Evolutionary conservation across 345 rosid genomes (phyloP).

Genomic region (Syzygium grande): DNA sequence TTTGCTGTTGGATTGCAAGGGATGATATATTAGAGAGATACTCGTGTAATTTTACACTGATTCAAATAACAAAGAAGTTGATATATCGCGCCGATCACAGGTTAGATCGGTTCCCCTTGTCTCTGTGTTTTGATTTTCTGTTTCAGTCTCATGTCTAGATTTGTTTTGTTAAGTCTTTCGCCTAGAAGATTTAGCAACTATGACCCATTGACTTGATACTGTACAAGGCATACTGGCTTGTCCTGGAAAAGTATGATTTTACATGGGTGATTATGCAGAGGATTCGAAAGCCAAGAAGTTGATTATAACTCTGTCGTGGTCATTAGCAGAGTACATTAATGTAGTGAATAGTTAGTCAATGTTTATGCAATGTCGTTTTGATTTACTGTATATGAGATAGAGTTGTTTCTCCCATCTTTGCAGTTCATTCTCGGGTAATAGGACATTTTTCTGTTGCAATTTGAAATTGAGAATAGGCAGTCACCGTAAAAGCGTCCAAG

Average conservation of each 20-base stretch:
- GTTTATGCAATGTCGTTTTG: neutral
- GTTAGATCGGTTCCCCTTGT: constrained; percentile 11
- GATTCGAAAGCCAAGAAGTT: too few relatives aligned
- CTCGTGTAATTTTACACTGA: neutral
- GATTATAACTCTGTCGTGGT: too few relatives aligned
- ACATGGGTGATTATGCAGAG: too few relatives aligned
- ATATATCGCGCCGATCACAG: constrained; percentile 78
- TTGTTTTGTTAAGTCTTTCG: neutral
- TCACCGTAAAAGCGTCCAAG: neutral
- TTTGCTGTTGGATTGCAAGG: neutral
- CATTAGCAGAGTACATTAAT: neutral
- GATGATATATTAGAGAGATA: neutral
- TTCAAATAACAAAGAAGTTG: constrained; percentile 58
- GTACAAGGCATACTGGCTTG: too few relatives aligned
- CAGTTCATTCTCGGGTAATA: neutral
- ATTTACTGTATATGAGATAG: neutral
- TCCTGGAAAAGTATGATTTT: too few relatives aligned
- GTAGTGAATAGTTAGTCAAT: neutral
- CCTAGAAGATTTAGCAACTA: neutral
- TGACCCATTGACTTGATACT: neutral
- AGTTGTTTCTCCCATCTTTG: neutral
- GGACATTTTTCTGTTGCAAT: neutral
- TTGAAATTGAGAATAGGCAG: neutral
- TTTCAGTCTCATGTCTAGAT: neutral
- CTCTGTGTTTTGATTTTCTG: neutral